Evolutionary conservation across 352 stramenopile genomes (phyloP), one percentile per base, ranked within the genome.

Genomic region (Pythium pyrilobum): DNA sequence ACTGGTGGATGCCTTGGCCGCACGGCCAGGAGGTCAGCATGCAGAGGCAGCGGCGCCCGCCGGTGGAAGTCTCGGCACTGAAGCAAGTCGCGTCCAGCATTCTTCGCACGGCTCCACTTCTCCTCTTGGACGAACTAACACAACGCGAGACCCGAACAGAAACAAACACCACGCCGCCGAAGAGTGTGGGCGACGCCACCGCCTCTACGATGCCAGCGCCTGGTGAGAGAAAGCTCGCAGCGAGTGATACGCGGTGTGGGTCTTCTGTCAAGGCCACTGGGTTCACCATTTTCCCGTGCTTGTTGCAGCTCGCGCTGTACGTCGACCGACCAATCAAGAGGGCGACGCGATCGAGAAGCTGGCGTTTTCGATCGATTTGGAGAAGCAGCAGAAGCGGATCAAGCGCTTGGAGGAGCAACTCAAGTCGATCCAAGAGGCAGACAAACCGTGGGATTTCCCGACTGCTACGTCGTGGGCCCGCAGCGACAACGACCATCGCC

Each of bases 381-480:
- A 69, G 27, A 52, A 67, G 24, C 65, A 72, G 33, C 55, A 69
- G 16, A 41, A 56, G n/a, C 48, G 57, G 1, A 58, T 72, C n/a
- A 52, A 61, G 29, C 46, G 49, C 29, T 42, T 72, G 4, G 21
- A 69, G 49, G 49, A 62, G n/a, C 39, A 66, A 25, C 47, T 67
- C 4, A 38, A 55, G 16, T 33, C 49, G 8, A 23, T 40, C 0
- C 56, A 57, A 16, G 23, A 51, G 11, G 47, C 11, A n/a, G 20
- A 3, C 20, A 24, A 23, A 10, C 18, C 3, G 1, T 64, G 56
- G 46, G 47, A 57, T 23, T 32, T 51, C 16, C 29, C 36, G 2
- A 27, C 29, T 0, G 4, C 25, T 12, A 20, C 25, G 2, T 24
- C 21, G 2, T 11, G 21, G 10, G 12, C 1, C 15, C 15, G 11